A percentile compares a stretch with the other conserved stretches of the same genome.
phyloP scores from a whole-genome alignment of 495 filamentous ascomycete species.

The Coniosporium apollinis region DNA sequence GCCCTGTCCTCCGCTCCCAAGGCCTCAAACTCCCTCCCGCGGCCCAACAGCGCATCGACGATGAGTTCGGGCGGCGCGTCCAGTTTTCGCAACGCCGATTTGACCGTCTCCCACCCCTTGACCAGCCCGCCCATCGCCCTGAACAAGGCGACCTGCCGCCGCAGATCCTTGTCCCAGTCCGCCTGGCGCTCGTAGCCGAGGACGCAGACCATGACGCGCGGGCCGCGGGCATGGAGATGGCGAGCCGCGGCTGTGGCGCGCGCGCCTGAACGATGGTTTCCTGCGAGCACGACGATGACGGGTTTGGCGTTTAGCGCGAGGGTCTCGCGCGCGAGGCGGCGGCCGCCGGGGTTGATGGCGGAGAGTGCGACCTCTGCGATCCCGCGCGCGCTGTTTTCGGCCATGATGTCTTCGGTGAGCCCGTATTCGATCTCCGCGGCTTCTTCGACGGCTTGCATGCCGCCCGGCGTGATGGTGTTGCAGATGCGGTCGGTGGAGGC shows the following conservation, averaged over 20 bases:
- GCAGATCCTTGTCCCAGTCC: constrained; percentile 14
- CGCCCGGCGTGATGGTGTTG: constrained; percentile 64
- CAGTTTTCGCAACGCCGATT: constrained; percentile 33
- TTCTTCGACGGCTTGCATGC: constrained; percentile 82
- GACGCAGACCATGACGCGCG: constrained; percentile 66
- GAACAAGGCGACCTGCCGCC: constrained; percentile 44
- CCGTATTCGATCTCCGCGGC: constrained; percentile 70
- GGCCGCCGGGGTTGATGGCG: constrained; percentile 27
- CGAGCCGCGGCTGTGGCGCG: constrained; percentile 73
- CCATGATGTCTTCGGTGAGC: constrained; percentile 73
- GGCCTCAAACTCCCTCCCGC: constrained; percentile 70
- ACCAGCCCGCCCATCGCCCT: constrained; percentile 60
- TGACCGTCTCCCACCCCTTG: constrained; percentile 18
- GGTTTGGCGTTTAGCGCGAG: constrained; percentile 29
- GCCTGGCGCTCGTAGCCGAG: constrained; percentile 49
- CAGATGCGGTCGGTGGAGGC: constrained; percentile 25
- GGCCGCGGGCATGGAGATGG: constrained; percentile 65
- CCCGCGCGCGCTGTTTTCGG: constrained; percentile 76
- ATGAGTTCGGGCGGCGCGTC: constrained; percentile 59
- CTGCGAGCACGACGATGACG: constrained; percentile 67
- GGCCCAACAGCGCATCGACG: constrained; percentile 73
- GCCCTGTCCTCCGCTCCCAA: constrained; percentile 66
- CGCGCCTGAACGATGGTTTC: constrained; percentile 73
- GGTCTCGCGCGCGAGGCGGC: constrained; percentile 25
- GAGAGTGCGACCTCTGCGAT: constrained; percentile 68